Base-by-base conservation (phyloP, 495 filamentous ascomycete genomes). In the Pyronema domesticum region DNA sequence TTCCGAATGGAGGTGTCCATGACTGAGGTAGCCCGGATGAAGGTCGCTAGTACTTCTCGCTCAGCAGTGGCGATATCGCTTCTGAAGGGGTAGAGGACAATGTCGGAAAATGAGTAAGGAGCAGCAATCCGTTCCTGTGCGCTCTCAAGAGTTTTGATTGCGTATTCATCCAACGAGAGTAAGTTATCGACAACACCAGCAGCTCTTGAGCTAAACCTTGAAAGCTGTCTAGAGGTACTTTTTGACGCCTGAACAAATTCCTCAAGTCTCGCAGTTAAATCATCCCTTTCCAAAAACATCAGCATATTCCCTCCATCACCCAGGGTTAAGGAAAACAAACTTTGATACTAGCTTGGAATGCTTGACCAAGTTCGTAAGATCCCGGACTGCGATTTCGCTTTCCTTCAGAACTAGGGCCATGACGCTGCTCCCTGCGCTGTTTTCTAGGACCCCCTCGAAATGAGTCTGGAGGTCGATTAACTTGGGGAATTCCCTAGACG, bases 181-280 rank as follows among this genome's bases (percentile, higher is more conserved):
- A 86, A 74, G 44, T 70, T 76, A 60, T 88, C 84, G 15, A 87
- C 79, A 1, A 79, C 78, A 8, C 78, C 69, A 4, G 79, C 79
- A 48, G 84, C 78, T 47, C 78, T 75, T 23, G 74, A 77, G 64
- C 83, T 83, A 69, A 85, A 87, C 46, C 68, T 72, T 39, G 58
- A 45, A 8, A 64, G 55, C 3, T 51, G 23, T 1, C 43, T 46
- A 15, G 60, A 64, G 36, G 60, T 53, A 10, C 39, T 34, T 45
- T 57, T 63, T 3, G 61, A 60, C 13, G 46, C 53, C 3, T 43
- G 19, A 7, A 64, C 47, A 18, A 64, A 64, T n/a, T 55, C 51
- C 6, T 64, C 61, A 6, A 64, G 54, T 7, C 51, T 54, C 4
- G 19, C 30, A 6, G 60, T 64, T 13, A 64, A 51, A 23, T 60